Evolutionary conservation across 1,284 basidiomycete genomes (phyloP).

Genomic region (Ustilago nuda): DNA sequence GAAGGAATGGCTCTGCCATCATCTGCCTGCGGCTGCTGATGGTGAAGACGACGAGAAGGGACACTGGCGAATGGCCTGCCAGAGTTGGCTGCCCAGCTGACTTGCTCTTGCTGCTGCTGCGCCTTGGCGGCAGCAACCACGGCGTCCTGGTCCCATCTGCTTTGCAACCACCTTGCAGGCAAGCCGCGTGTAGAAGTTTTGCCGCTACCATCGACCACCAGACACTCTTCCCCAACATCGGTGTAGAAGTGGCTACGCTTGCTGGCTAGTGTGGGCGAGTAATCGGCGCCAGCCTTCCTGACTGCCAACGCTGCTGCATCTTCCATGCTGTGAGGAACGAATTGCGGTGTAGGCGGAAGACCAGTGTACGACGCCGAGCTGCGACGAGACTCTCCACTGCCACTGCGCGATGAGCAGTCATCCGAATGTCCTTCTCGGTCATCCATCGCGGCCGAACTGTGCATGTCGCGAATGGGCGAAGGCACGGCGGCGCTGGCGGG

Average conservation of each 20-base stretch:
- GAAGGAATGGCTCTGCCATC: conserved; percentile 27
- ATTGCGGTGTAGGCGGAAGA: conserved; percentile 57
- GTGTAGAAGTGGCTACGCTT: conserved; percentile 21
- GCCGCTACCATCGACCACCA: conserved; percentile 16
- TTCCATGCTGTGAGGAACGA: conserved; percentile 40
- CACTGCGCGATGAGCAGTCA: conserved; percentile 53
- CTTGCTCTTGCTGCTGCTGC: conserved; percentile 17
- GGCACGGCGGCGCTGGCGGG: conserved; percentile 16
- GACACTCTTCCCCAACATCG: conserved; percentile 14
- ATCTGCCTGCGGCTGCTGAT: conserved; percentile 17
- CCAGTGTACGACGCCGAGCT: conserved; percentile 60
- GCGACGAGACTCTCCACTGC: conserved; percentile 46
- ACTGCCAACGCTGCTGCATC: conserved; percentile 7
- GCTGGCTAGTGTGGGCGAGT: conserved; percentile 36
- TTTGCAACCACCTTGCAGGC: conserved; percentile 38
- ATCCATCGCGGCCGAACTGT: conserved; percentile 31
- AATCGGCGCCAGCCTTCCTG: conserved; percentile 7
- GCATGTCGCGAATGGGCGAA: conserved; percentile 17
- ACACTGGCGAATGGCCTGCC: conserved; percentile 31
- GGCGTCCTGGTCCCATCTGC: conserved; percentile 36
- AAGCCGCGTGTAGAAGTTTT: conserved; percentile 26
- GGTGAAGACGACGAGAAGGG: conserved; percentile 3
- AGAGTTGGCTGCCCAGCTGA: conserved; percentile 8
- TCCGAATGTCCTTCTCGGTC: conserved; percentile 45
- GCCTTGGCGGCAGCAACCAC: conserved; percentile 10